Base-by-base conservation (phyloP, 768 basidiomycete genomes). In the Wakefieldia striispora region DNA sequence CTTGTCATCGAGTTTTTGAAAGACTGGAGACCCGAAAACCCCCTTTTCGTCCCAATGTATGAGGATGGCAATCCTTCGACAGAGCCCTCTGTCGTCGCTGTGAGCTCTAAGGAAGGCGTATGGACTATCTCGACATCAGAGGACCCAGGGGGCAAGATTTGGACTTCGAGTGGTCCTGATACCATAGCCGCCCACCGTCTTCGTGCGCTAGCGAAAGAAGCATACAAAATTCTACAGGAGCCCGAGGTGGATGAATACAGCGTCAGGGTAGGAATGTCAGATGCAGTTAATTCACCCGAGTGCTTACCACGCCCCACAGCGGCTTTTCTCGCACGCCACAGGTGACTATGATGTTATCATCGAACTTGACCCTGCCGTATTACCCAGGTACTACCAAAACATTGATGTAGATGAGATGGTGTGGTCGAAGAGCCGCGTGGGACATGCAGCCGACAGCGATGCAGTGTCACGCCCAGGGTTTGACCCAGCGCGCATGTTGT, bases 311-410 rank as follows among this genome's bases (percentile, higher is more conserved):
- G 16, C 17, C 24, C 42, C 40, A 6, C 56, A 95, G 94, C 72
- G 79, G n/a, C 75, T 98, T 45, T 97, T 97, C 71, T 71, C 80
- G 10, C 91, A 95, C 57, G 89, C 94, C 0, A 79, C 81, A 3
- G 73, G 81, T 3, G 88, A 94, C 59, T 99, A 97, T 61, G 87
- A 97, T 58, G 78, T 97, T 57, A 56, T 97, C 8, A 73, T 98
- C 29, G 79, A 88, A 50, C 77, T 98, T 19, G 76, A 93, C 37
- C 75, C 83, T 0, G 43, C 72, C 13, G 67, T 76, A 3, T 68
- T 92, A 2, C 82, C 91, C 1, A 81, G 91, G 19, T 89, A 92
- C 63, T 70, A 78, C 52, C 91, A 97, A 62, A 83, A 84, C 40
- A 60, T 94, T 14, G 56, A 73, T 4, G 76, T 78, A 1, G 77